phyloP scores from a whole-genome alignment of 2,329 filamentous ascomycete species.

The Microdochium trichocladiopsis region DNA sequence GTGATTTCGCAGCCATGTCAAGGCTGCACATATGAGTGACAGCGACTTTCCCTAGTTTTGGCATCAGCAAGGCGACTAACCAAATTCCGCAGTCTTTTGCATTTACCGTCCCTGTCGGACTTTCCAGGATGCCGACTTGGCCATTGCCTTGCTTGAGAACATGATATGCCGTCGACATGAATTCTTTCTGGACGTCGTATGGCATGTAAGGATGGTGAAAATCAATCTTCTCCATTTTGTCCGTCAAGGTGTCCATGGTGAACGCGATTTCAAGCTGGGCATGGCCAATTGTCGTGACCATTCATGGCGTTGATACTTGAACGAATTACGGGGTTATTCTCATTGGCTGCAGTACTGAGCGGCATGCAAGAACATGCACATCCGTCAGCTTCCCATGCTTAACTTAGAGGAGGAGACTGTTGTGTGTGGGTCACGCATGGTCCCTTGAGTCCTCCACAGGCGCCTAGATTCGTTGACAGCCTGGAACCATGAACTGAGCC shows the following conservation, averaged over 20 bases:
- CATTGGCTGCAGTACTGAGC: too few species aligned
- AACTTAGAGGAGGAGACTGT: too few species aligned
- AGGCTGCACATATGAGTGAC: conserved; percentile 79
- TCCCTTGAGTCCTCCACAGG: too few species aligned
- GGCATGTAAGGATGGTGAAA: conserved; percentile 86
- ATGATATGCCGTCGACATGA: conserved; percentile 78
- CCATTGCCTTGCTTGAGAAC: conserved; percentile 65
- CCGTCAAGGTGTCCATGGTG: conserved; percentile 14
- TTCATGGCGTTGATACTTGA: too few species aligned
- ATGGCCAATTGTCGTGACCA: background rate
- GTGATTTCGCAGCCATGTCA: conserved; percentile 86
- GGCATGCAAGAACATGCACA: too few species aligned
- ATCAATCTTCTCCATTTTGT: conserved; percentile 32
- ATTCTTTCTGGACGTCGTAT: conserved; percentile 80
- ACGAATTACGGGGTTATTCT: too few species aligned
- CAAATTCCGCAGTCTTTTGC: background rate
- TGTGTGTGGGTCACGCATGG: too few species aligned
- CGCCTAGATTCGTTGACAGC: too few species aligned
- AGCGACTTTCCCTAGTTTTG: conserved; percentile 70
- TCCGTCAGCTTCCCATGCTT: too few species aligned
- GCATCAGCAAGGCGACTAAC: conserved; percentile 1
- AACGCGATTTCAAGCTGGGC: background rate
- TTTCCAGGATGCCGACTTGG: conserved; percentile 84
- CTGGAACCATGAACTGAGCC: too few species aligned
- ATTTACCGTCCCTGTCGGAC: conserved; percentile 72